These are phyloP conservation scores for Paralagenidium karlingii DNA, from an alignment of 352 stramenopile species.

Conservation along the genomic window DNA sequence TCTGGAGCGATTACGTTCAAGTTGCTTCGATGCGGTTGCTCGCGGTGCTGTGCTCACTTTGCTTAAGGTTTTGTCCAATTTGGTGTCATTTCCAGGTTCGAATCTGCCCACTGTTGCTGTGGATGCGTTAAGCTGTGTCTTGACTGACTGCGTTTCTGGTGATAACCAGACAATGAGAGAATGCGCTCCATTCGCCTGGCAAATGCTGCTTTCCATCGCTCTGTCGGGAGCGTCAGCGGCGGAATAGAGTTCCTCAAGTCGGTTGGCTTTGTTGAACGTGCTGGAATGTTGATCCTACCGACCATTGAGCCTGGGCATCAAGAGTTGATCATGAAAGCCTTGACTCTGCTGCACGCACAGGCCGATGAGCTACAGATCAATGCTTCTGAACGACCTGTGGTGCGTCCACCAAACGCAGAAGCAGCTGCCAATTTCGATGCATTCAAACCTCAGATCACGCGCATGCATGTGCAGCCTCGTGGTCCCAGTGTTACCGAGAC, in stretches of 20 bases:
- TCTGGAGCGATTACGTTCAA: conserved; percentile 58
- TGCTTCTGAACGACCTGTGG: conserved; percentile 20
- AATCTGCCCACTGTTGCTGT: background rate
- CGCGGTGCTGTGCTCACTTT: conserved; percentile 43
- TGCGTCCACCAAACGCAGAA: conserved; percentile 23
- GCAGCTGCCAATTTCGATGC: conserved; percentile 41
- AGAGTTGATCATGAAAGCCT: conserved; percentile 32
- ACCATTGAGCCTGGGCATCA: conserved; percentile 8
- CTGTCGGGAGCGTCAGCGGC: conserved; percentile 46
- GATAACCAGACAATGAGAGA: conserved; percentile 56
- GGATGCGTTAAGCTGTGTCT: background rate
- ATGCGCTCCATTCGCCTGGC: conserved; percentile 67
- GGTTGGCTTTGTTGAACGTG: conserved; percentile 42
- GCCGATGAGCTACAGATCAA: conserved; percentile 66
- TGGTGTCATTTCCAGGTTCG: conserved; percentile 65
- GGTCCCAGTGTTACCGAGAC: conserved; percentile 68
- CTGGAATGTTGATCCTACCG: conserved; percentile 40
- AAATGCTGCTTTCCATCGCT: conserved; percentile 61
- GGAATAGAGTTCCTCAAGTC: conserved; percentile 60
- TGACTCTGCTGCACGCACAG: conserved; percentile 47
- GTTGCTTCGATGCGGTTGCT: conserved; percentile 64
- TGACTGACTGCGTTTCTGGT: conserved; percentile 1
- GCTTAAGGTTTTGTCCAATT: conserved; percentile 80
- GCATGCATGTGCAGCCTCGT: conserved; percentile 69
- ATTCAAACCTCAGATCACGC: conserved; percentile 76